Base-by-base conservation (phyloP, 805 yeast species). In the Priceomyces medius region DNA sequence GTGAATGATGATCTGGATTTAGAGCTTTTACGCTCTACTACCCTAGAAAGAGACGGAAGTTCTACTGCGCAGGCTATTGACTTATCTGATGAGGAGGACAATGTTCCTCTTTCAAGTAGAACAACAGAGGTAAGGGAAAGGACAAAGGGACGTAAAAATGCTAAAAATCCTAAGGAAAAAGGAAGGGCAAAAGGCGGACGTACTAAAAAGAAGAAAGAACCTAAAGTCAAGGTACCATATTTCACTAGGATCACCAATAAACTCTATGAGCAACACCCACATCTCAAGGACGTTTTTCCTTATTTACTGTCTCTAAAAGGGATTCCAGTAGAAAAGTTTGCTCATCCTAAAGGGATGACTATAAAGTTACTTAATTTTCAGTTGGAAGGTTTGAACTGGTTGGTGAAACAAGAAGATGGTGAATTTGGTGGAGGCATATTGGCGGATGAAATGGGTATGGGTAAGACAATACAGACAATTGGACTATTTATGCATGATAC, bases 401-500 rank as follows among this genome's bases (percentile, higher is more conserved):
- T 93, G 45, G 51, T 78, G 10, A 73, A 79, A 37, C 98, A 91
- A 64, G 98, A 91, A 56, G 81, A 80, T 17, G 73, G 86, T 18
- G 75, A 72, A 32, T 91, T 85, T 61, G 73, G 77, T 12, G 99
- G 99, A 19, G 99, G 98, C 12, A 83, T 93, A 7, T 68, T 93
- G 35, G 98, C 99, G 4, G 99, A 93, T 68, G 99, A 93, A 64
- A 93, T 93, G 99, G 99, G 99, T 27, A 91, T 93, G 98, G 99
- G 99, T 48, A 93, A 93, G 55, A 93, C 99, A 0, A 90, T 93
- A 37, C 99, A 93, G 64, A 91, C 96, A 28, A 91, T 93, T 46
- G 93, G 95, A 0, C 64, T 93, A 34, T 78, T 93, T 56, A 79
- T 90, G 80, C 62, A 73, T 35, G 95, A 88, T 59, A 58, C 73